Evolutionary conservation across 2,329 filamentous ascomycete species (phyloP).

Genomic region (Colletotrichum australisinense): DNA sequence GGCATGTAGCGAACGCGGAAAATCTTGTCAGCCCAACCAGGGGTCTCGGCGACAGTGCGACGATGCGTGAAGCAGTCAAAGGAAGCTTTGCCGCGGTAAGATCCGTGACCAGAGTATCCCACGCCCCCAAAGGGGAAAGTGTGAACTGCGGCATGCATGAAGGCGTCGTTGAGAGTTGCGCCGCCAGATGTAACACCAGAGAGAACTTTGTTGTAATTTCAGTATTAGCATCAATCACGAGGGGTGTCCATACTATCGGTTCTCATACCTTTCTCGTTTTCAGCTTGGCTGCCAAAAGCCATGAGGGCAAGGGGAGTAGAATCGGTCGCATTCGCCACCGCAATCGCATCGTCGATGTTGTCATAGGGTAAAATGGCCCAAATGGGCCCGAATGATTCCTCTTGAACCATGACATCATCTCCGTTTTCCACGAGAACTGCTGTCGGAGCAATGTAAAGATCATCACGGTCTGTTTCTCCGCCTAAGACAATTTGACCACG

Average conservation of each 20-base stretch:
- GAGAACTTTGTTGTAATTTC: slow-evolving; percentile 60
- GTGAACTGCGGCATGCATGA: slow-evolving; percentile 68
- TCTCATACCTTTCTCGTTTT: slow-evolving; percentile 76
- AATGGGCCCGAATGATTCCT: slow-evolving; percentile 95
- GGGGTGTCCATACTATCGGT: background rate
- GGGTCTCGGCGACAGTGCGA: slow-evolving; percentile 69
- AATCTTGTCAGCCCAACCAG: slow-evolving; percentile 74
- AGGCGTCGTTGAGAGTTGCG: slow-evolving; percentile 72
- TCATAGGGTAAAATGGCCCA: slow-evolving; percentile 85
- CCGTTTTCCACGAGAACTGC: slow-evolving; percentile 77
- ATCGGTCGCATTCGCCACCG: slow-evolving; percentile 82
- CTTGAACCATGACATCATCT: slow-evolving; percentile 82
- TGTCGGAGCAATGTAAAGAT: slow-evolving; percentile 91
- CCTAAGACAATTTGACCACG: slow-evolving; percentile 89
- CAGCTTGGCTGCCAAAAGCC: slow-evolving; percentile 83
- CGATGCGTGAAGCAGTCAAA: slow-evolving; percentile 76
- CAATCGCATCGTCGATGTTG: slow-evolving; percentile 84
- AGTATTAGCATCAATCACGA: slow-evolving; percentile 15
- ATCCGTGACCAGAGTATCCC: slow-evolving; percentile 80
- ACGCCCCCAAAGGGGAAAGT: slow-evolving; percentile 86
- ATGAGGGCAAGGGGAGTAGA: slow-evolving; percentile 87
- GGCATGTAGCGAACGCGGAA: slow-evolving; percentile 77
- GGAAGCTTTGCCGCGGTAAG: slow-evolving; percentile 81
- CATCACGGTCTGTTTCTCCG: slow-evolving; percentile 81
- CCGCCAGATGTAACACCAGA: slow-evolving; percentile 74